phyloP scores from a whole-genome alignment of 148 eudicot species.

The Rheum nobile region DNA sequence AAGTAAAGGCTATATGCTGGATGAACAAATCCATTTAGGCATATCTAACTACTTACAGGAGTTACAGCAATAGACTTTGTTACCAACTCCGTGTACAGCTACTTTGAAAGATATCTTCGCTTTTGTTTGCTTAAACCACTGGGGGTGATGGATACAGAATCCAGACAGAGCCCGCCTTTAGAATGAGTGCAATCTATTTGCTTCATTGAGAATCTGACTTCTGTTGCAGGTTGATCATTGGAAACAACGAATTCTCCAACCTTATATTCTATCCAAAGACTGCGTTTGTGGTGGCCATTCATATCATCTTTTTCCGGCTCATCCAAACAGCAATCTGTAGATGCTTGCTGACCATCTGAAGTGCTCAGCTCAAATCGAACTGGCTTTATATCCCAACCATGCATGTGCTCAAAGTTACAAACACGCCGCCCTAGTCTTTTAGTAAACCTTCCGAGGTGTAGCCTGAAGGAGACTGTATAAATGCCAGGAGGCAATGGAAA shows the following conservation, averaged over 20 bases:
- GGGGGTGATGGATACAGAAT: slow-evolving; percentile 76
- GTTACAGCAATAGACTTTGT: neutral
- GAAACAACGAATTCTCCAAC: slow-evolving; percentile 75
- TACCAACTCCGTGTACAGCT: slow-evolving; percentile 1
- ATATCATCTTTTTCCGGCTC: slow-evolving; percentile 35
- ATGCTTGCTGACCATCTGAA: slow-evolving; percentile 70
- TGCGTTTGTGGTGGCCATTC: slow-evolving; percentile 57
- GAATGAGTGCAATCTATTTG: slow-evolving; percentile 99
- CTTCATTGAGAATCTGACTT: slow-evolving; percentile 84
- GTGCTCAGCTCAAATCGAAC: slow-evolving; percentile 81
- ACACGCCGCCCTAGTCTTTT: slow-evolving; percentile 82
- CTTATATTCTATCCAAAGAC: slow-evolving; percentile 78
- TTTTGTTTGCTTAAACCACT: slow-evolving; percentile 36
- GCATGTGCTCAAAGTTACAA: slow-evolving; percentile 72
- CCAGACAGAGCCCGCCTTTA: slow-evolving; percentile 96
- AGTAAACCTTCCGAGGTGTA: slow-evolving; percentile 74
- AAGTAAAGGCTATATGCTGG: neutral
- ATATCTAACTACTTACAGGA: slow-evolving; percentile 2
- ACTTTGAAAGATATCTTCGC: neutral
- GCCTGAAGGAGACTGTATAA: slow-evolving; percentile 65
- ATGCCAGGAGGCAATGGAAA: slow-evolving; percentile 71
- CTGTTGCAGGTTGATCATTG: slow-evolving; percentile 28
- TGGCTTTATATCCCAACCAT: slow-evolving; percentile 93
- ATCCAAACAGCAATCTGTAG: slow-evolving; percentile 54
- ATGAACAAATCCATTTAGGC: neutral